Percentiles rank a stretch among this genome's conserved stretches.
Conservation (phyloP, 2,329 filamentous ascomycete species). For the Aureobasidium vineae region DNA sequence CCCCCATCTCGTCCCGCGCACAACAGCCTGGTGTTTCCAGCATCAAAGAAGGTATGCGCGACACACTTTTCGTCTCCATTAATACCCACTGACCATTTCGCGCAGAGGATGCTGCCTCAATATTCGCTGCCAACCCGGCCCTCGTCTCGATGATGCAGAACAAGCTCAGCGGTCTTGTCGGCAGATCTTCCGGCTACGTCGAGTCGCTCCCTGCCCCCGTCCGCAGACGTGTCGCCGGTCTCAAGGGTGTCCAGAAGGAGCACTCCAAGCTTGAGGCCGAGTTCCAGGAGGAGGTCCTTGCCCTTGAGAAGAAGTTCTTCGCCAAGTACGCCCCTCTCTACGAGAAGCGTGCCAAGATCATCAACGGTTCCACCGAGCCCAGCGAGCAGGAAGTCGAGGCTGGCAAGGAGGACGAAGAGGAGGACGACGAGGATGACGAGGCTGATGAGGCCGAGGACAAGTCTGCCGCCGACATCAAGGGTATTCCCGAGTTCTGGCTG, state of each 20-base stretch:
- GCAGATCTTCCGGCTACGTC: slow-evolving; percentile 94
- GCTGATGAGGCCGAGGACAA: slow-evolving; percentile 60
- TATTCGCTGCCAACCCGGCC: slow-evolving; percentile 94
- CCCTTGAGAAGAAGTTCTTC: slow-evolving; percentile 99
- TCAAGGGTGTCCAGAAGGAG: slow-evolving; percentile 98
- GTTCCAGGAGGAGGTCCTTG: slow-evolving; percentile 97
- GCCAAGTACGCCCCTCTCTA: slow-evolving; percentile 98
- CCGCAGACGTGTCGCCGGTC: slow-evolving; percentile 86
- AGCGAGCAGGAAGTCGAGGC: slow-evolving; percentile 82
- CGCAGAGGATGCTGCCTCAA: slow-evolving; percentile 86
- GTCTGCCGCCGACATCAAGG: slow-evolving; percentile 58
- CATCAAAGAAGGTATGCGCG: slow-evolving; percentile 87
- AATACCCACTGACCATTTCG: slow-evolving; percentile 27
- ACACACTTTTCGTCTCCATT: slow-evolving; percentile 24
- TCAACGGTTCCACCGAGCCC: slow-evolving; percentile 84
- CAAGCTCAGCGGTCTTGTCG: slow-evolving; percentile 88
- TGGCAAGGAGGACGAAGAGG: slow-evolving; percentile 75
- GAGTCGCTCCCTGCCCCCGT: slow-evolving; percentile 89
- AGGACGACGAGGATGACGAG: slow-evolving; percentile 51
- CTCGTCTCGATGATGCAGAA: slow-evolving; percentile 98
- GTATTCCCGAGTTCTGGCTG: slow-evolving; percentile 99
- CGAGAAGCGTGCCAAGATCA: slow-evolving; percentile 86
- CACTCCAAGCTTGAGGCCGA: slow-evolving; percentile 97
- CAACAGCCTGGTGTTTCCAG: slow-evolving; percentile 91
- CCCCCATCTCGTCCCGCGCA: slow-evolving; percentile 95